Evolutionary conservation across 495 filamentous ascomycete species (phyloP), one percentile per base, ranked within the genome.

Genomic region (Podospora comata): DNA sequence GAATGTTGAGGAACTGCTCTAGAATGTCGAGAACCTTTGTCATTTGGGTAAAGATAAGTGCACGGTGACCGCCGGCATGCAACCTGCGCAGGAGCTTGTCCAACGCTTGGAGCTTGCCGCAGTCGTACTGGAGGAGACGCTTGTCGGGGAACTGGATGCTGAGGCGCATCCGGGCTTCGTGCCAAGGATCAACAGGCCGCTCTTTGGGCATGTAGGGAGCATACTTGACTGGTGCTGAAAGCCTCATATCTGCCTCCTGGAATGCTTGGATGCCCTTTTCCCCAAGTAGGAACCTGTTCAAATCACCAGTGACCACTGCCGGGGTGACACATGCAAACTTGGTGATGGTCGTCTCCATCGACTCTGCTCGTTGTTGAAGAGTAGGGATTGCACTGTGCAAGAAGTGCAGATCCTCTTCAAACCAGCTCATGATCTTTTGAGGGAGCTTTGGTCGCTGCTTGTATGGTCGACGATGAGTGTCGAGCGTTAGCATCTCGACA

Each of bases 1-100:
- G 95, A 67, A 99, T 97, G 77, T 97, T 98, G 74, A 99, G 87
- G 75, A 98, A 99, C 67, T 94, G 93, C 73, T 99, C 96, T 19
- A 99, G 85, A 67, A 99, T 95, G 79, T 99, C 94, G 5, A 99
- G 88, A 71, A 98, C 95, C 76, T 94, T 96, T 28, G 96, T 98
- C 96, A 99, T 99, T 73, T 99, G 96, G 2, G 96, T 98, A 80
- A 99, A 99, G 77, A 99, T 98, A 34, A 99, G 81, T 4, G 92
- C 94, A 5, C 96, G 91, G 74, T 97, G 95, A 18, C 93, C 92
- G 64, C 92, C 92, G 6, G 91, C 87, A 79, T 97, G 93, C 1
- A 98, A 84, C 62, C 91, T 88, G 23, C 95, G 90, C 30, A 99
- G 86, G 9, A 99, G 86, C 67, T 86, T 88, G 74, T 94, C 94